Conservation (phyloP, 805 yeast genomes). For the Barnettozyma botsteinii region DNA sequence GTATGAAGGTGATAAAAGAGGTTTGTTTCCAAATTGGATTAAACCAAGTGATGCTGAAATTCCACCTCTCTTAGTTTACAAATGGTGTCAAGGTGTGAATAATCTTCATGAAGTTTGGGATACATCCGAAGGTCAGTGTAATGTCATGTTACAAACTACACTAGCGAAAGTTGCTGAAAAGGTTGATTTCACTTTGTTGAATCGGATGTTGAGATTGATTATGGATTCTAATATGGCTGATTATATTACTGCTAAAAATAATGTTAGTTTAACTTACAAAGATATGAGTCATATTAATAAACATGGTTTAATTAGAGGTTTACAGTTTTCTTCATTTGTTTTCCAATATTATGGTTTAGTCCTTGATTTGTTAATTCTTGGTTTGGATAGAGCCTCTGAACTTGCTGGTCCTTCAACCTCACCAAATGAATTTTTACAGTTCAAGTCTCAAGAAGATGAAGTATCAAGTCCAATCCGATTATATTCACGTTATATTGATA, state of each 20-base stretch:
- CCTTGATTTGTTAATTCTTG: slow-evolving; percentile 74
- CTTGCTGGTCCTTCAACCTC: slow-evolving; percentile 69
- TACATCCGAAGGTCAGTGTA: slow-evolving; percentile 62
- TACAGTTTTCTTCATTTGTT: slow-evolving; percentile 86
- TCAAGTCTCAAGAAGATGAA: slow-evolving; percentile 53
- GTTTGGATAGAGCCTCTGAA: slow-evolving; percentile 81
- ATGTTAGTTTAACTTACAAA: slow-evolving; percentile 73
- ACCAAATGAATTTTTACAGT: slow-evolving; percentile 79
- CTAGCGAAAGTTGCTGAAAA: slow-evolving; percentile 73
- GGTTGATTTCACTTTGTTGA: slow-evolving; percentile 80
- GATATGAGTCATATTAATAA: slow-evolving; percentile 94
- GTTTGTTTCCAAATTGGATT: slow-evolving; percentile 91
- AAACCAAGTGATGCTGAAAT: slow-evolving; percentile 93
- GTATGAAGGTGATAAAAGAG: slow-evolving; percentile 89
- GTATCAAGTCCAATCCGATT: slow-evolving; percentile 67
- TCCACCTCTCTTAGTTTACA: slow-evolving; percentile 85
- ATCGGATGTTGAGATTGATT: slow-evolving; percentile 71
- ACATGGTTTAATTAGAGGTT: slow-evolving; percentile 80
- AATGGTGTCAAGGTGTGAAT: slow-evolving; percentile 91
- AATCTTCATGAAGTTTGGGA: slow-evolving; percentile 79
- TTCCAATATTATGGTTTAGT: slow-evolving; percentile 87
- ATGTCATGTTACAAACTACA: slow-evolving; percentile 78
- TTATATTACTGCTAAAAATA: slow-evolving; percentile 87
- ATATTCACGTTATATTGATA: slow-evolving; percentile 80
- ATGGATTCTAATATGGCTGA: slow-evolving; percentile 92